Conservation (phyloP, 2,329 filamentous ascomycete species). For the Mycosphaerella arachidis region DNA sequence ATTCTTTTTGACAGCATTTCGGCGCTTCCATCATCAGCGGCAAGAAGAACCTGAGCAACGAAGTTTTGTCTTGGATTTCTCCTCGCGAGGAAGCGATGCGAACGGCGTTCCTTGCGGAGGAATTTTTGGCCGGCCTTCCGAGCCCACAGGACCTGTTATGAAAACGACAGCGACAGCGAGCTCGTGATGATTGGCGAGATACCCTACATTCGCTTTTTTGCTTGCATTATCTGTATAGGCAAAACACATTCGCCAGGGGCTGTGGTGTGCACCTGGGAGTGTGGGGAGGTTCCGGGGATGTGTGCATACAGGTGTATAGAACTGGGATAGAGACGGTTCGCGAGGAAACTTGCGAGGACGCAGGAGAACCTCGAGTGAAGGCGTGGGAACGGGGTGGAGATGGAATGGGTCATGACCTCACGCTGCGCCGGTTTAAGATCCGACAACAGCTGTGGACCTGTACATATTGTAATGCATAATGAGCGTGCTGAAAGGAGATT, state of each 20-base stretch:
- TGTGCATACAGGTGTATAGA: conserved; percentile 19
- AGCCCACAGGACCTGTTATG: background rate
- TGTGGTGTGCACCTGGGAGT: conserved; percentile 5
- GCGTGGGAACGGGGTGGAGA: background rate
- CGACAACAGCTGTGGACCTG: conserved; percentile 13
- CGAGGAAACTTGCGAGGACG: background rate
- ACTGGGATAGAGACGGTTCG: conserved; percentile 1
- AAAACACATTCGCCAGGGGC: conserved; percentile 18
- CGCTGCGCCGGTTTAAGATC: conserved; percentile 10
- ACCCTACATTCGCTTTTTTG: conserved; percentile 26
- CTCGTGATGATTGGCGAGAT: conserved; percentile 11
- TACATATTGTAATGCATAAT: conserved; percentile 23
- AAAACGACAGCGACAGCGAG: background rate
- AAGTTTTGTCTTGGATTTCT: conserved; percentile 7
- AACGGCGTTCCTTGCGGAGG: background rate
- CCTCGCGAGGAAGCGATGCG: conserved; percentile 4
- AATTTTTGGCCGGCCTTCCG: background rate
- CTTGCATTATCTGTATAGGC: conserved; percentile 18
- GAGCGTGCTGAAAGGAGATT: conserved; percentile 7
- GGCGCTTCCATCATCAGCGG: conserved; percentile 10
- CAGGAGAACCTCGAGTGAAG: background rate
- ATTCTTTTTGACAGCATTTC: conserved; percentile 11
- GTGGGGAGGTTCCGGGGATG: conserved; percentile 1
- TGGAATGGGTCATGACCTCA: conserved; percentile 16
- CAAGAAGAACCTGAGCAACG: conserved; percentile 6